Conservation (phyloP, 768 basidiomycete species). For the Pleurotus djamor region DNA sequence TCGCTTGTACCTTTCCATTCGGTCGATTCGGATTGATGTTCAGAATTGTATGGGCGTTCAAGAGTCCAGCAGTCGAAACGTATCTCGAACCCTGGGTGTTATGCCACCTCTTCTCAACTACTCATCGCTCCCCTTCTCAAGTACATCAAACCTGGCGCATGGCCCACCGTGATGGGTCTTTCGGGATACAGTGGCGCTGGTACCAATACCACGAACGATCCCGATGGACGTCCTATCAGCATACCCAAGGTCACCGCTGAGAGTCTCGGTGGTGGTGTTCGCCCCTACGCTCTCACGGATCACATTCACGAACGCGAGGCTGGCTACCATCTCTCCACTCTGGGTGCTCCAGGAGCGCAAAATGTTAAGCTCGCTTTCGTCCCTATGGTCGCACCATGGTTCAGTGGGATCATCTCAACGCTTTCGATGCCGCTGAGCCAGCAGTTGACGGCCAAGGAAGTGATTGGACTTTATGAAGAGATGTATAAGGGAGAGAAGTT, state of each 20-base stretch:
- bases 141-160: slow-evolving; percentile 55
- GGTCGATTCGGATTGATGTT: not conserved
- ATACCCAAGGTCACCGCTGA: slow-evolving; percentile 82
- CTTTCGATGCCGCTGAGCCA: slow-evolving; percentile 77
- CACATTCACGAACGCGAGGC: slow-evolving; percentile 99
- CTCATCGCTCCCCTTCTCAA: slow-evolving; percentile 87
- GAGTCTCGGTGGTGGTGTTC: slow-evolving; percentile 70
- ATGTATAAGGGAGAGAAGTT: slow-evolving; percentile 77
- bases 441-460: slow-evolving; percentile 67
- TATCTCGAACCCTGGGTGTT: slow-evolving; percentile 98
- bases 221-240: slow-evolving; percentile 69
- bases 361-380: slow-evolving; percentile 70
- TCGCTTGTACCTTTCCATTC: no score
- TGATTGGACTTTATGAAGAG: slow-evolving; percentile 71
- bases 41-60: slow-evolving; percentile 86
- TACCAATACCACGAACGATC: slow-evolving; percentile 69
- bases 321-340: slow-evolving; percentile 71
- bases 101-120: slow-evolving; percentile 90
- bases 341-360: slow-evolving; percentile 31
- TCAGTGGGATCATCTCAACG: slow-evolving; percentile 92
- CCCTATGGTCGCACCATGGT: slow-evolving; percentile 90
- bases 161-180: slow-evolving; percentile 87
- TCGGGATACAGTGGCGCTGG: slow-evolving; percentile 97
- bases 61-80: slow-evolving; percentile 69
- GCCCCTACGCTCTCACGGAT: slow-evolving; percentile 90